Evolutionary conservation across 2,329 filamentous ascomycete species (phyloP), one percentile per base, ranked within the genome.

Genomic region (Pestalotiopsis fici): DNA sequence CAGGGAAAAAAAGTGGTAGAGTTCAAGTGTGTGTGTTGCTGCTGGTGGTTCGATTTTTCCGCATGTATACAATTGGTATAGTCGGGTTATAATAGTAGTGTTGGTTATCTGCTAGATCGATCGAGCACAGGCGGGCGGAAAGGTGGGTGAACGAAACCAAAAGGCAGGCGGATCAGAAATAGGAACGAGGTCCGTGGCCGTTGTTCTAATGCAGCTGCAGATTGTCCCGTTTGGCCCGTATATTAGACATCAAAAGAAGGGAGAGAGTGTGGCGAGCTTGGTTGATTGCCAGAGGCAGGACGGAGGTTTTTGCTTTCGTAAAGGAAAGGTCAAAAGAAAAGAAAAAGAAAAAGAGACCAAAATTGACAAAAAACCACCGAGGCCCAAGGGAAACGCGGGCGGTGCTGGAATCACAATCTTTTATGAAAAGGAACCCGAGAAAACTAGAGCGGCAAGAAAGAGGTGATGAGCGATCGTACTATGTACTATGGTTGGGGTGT

Each of bases 391-490:
- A 50, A 11, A 35, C 31, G 31, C 31, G 31, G 31, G 31, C 31
- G 31, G 6, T 11, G 43, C 43, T 50, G 43, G 43, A 50, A 18
- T 50, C 43, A 50, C 43, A 50, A 50, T 50, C 43, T 50, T 23
- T 50, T 50, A 50, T 50, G 43, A 50, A 50, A 50, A 50, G 43
- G 43, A 23, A 50, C 43, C 43, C n/a, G 43, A 61, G 65, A 57
- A 61, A 65, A 65, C 43, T 65, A 35, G 28, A 61, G 59, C 61
- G 60, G 61, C 31, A 50, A 60, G 55, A 59, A 65, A 55, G 59
- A 68, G 64, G 59, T 59, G 57, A 68, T 64, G 65, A 56, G 54
- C 65, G 64, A 68, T 56, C 63, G 54, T 50, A 50, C 43, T 50
- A 50, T 50, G 43, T 68, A n/a, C n/a, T n/a, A 61, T 65, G 63